Base-by-base conservation (phyloP, 352 stramenopile genomes). In the Pythium brachiatum region DNA sequence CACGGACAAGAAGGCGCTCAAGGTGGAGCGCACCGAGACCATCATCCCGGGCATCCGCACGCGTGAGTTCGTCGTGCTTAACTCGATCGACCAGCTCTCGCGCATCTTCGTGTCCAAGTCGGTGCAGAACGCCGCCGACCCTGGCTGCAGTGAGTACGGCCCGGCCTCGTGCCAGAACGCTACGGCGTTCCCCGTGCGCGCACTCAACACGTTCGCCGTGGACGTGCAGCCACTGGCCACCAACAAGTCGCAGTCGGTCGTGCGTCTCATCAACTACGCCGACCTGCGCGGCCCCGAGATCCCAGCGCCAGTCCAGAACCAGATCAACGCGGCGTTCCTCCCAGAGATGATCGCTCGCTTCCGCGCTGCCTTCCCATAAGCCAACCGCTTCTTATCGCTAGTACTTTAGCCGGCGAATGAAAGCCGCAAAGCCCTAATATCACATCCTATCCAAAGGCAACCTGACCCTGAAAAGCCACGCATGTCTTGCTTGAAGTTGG, bases 1-100 rank as follows among this genome's bases (percentile, higher is more conserved):
- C 38, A 57, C 53, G 0, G 59, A 68, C 61, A 70, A 65, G 61
- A 76, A 76, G 44, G 53, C 55, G 43, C 69, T 76, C 34, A 57
- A 68, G 25, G 34, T 73, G n/a, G 57, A 57, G 20, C 65, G 60
- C 38, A 71, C 65, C 6, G 50, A 61, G 15, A 54, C 57, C 11
- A 21, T 55, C 20, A 32, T 75, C 11, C 70, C 70, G 0, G 62
- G 64, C 9, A 44, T 76, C 25, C 38, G 54, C 4, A 29, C 66
- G 12, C 62, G 62, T 25, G 54, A 69, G 41, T 69, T 69, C 38
- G 57, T 57, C 8, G 57, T 76, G 41, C 68, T 72, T 50, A 76
- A 76, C 57, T 43, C 57, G 38, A 56, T 69, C 20, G 62, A 69
- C 55, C 23, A 56, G 46, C 43, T 54, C 47, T 58, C 62, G 38